Base-by-base conservation (phyloP, 257 asterid species). In the Solanum neorickii region DNA sequence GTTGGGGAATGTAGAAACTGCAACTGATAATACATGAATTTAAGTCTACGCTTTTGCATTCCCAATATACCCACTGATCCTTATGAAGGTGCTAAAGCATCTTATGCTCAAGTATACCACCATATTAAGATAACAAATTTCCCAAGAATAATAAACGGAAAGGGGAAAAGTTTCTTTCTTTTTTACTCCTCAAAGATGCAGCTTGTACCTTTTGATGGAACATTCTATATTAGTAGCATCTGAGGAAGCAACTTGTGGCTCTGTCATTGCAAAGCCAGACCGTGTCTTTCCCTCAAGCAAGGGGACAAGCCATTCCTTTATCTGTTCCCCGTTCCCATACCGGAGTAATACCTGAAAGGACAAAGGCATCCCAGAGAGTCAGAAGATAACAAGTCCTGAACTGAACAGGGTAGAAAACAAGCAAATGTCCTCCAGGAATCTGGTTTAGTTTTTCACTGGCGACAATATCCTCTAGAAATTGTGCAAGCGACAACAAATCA, bases 211-310 rank as follows among this genome's bases (percentile, higher is more conserved):
- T 90, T 87, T 82, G 90, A 97, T 95, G 83, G 98, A 95, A 90
- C 98, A 97, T 91, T 97, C 98, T 39, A 97, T 97, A 88, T 97
- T 97, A 75, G 99, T 95, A 41, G 99, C 98, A 90, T 95, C 99
- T 52, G 99, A 97, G 49, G 99, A 97, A 56, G 99, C 99, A 87
- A 97, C 98, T 92, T 94, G 98, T 18, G 98, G 98, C 89, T 97
- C 99, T 14, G 99, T 97, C 98, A 95, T 97, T 65, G 99, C 99
- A 75, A 97, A 97, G 86, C 98, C 99, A 76, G 99, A 97, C 37
- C 99, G 94, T 33, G 93, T 94, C 23, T 83, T 93, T 86, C 99
- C 99, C 89, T 94, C 96, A n/a, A 97, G 98, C 92, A 97, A 93
- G 20, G 99, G 98, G 85, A 95, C 92, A 35, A 97, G 98, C 99